These are phyloP conservation scores for Cordyceps cicadae DNA, from an alignment of 2,329 filamentous ascomycete species.

Conservation along the genomic window DNA sequence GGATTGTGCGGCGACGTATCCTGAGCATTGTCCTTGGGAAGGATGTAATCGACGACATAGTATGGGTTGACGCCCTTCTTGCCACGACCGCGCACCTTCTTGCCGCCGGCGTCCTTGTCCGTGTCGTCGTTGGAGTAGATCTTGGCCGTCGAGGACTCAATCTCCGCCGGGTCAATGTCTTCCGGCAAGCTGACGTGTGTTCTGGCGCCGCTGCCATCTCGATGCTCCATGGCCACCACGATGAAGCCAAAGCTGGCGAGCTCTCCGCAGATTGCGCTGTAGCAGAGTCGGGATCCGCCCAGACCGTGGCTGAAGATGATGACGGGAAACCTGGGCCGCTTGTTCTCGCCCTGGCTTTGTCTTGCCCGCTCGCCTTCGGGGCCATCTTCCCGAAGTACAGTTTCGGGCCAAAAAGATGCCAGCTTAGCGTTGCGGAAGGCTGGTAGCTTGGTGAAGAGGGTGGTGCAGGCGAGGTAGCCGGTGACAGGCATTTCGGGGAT, in stretches of 20 bases:
- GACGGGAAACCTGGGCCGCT: constrained; percentile 47
- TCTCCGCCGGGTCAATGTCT: constrained; percentile 26
- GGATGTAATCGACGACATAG: constrained; percentile 54
- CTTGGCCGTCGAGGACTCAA: constrained; percentile 22
- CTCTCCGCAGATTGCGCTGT: constrained; percentile 55
- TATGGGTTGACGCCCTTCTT: constrained; percentile 24
- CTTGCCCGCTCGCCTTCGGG: not conserved
- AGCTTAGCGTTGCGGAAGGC: constrained; percentile 53
- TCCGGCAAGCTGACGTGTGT: constrained; percentile 51
- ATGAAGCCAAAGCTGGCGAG: constrained; percentile 59
- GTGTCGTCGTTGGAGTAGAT: constrained; percentile 17
- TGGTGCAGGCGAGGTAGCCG: constrained; percentile 46
- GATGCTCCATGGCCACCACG: constrained; percentile 56
- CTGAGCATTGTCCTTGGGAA: constrained; percentile 45
- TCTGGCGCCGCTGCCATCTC: constrained; percentile 55
- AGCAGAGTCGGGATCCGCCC: constrained; percentile 54
- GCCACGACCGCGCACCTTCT: constrained; percentile 24
- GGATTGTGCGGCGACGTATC: constrained; percentile 48
- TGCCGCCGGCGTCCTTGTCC: constrained; percentile 23
- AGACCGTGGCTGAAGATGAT: constrained; percentile 60
- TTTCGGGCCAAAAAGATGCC: constrained; percentile 24
- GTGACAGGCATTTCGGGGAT: constrained; percentile 40
- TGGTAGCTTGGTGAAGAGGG: constrained; percentile 57
- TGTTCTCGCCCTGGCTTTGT: constrained; percentile 3
- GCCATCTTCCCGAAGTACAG: not conserved